Conservation (phyloP, 148 eudicot species). For the Rhododendron mucronatum region DNA sequence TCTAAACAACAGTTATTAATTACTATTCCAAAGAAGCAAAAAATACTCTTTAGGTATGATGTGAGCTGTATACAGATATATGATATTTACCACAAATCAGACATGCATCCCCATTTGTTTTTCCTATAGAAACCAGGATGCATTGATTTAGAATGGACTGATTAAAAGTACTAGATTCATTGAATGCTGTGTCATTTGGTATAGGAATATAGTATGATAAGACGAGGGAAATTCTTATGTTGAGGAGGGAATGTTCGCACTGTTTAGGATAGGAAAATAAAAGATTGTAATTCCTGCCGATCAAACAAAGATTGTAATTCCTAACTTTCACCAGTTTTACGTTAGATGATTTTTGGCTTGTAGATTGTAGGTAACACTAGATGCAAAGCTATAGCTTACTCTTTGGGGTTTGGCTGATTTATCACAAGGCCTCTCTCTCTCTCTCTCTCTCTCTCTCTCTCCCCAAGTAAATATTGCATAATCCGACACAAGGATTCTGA, state of each 20-base stretch:
- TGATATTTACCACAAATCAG: background rate
- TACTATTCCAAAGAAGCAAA: background rate
- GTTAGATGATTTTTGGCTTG: background rate
- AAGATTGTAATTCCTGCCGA: too few relatives aligned
- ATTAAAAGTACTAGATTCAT: background rate
- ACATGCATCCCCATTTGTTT: background rate
- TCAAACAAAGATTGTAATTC: background rate
- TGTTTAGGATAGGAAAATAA: background rate
- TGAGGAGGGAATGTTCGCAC: background rate
- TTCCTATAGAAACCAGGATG: background rate
- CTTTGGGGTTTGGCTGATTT: conserved; percentile 1
- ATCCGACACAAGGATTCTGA: background rate
- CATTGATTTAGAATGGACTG: background rate
- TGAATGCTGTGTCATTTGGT: background rate
- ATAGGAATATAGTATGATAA: background rate
- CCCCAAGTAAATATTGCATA: background rate
- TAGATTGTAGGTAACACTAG: background rate
- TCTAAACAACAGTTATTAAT: background rate
- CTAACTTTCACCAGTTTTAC: background rate
- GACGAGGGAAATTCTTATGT: background rate
- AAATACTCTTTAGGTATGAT: background rate
- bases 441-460: background rate
- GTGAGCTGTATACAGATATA: background rate
- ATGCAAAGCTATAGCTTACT: background rate
- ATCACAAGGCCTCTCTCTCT: background rate